Base-by-base conservation (phyloP, 177 flowering plant species). In the Tripterygium wilfordii region DNA sequence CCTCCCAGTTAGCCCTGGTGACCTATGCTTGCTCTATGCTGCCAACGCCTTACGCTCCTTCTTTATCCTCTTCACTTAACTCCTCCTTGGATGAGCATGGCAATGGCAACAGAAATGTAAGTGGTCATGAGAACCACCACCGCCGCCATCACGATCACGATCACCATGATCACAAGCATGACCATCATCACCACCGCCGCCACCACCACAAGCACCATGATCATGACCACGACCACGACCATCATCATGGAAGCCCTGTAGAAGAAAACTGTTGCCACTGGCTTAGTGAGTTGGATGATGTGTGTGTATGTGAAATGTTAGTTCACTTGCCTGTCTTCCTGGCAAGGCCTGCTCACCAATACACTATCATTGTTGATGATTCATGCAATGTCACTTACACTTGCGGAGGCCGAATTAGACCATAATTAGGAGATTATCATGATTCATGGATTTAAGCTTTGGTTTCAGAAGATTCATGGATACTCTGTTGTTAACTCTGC, bases 231-330 rank as follows among this genome's bases (percentile, higher is more conserved):
- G n/a, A n/a, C n/a, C n/a, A n/a, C n/a, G n/a, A n/a, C n/a, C n/a
- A n/a, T n/a, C n/a, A n/a, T n/a, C n/a, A n/a, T n/a, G n/a, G n/a
- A 16, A 8, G 65, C 2, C 40, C 58, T 0, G 52, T 5, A 5
- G 45, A 58, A 24, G 46, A 36, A 5, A 56, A 64, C 4, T 78
- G 90, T 41, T 80, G 86, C 50, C 42, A 62, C 24, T 80, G 86
- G 90, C 35, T 75, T 54, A 61, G 21, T 35, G 51, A 63, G 41
- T 10, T 82, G 26, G 83, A 83, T 45, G 30, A 27, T 8, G 52
- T 50, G 26, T 79, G 85, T 40, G 80, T 77, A 13, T 83, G 90
- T 37, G 77, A 66, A 8, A 2, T 77, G 32, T 53, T 83, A 37
- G 58, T 51, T 29, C 69, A 40, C 17, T 48, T 83, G 59, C 90